phyloP scores from a whole-genome alignment of 116 monocot genomes.

The Cymodocea nodosa region DNA sequence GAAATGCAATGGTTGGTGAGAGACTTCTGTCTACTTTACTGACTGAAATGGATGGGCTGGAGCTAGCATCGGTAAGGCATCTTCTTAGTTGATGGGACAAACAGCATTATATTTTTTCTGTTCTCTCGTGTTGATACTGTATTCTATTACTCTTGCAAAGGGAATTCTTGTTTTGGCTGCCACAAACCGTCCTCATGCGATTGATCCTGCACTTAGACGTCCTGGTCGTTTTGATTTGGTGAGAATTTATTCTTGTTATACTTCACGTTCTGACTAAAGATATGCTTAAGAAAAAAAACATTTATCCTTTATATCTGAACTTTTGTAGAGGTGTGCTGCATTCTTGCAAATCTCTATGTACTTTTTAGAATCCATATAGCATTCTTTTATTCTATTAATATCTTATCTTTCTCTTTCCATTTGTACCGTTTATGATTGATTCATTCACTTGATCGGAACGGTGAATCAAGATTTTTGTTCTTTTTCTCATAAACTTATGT shows the following conservation, averaged over 20 bases:
- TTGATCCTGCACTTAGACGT: slow-evolving; percentile 91
- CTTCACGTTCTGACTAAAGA: background rate
- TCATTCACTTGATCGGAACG: too few species aligned
- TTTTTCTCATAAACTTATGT: too few species aligned
- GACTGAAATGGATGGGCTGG: slow-evolving; percentile 98
- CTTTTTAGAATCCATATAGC: too few species aligned
- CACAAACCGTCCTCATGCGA: slow-evolving; percentile 84
- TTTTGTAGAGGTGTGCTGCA: too few species aligned
- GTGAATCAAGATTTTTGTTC: too few species aligned
- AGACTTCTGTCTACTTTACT: slow-evolving; percentile 87
- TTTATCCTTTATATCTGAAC: too few species aligned
- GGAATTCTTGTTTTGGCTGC: slow-evolving; percentile 96
- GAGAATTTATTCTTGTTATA: background rate
- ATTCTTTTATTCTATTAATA: too few species aligned
- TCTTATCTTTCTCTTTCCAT: background rate
- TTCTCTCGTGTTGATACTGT: background rate
- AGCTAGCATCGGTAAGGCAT: slow-evolving; percentile 43
- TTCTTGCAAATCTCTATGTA: too few species aligned
- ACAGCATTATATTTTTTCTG: background rate
- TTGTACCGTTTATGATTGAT: background rate
- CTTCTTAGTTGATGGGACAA: too few species aligned
- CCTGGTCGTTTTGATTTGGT: slow-evolving; percentile 99
- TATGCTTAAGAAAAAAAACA: background rate
- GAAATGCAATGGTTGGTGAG: slow-evolving; percentile 72
- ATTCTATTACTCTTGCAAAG: slow-evolving; percentile 19